Evolutionary conservation across 805 yeast genomes (phyloP), one percentile per base, ranked within the genome.

Genomic region (Tetrapisispora arboricola): DNA sequence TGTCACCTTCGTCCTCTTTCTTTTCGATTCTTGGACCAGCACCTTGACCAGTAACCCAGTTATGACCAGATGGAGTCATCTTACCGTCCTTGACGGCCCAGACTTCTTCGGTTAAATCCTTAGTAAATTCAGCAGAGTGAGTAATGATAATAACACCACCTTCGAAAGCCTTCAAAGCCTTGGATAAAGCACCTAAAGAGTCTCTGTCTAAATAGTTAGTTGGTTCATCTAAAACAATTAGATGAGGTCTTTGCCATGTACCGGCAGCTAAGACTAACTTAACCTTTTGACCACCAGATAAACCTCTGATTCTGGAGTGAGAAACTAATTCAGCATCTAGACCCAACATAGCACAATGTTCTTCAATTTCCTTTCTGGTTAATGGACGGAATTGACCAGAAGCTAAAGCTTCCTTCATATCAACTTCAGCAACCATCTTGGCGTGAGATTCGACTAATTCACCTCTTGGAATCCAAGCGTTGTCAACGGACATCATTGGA

Each of bases 1-100:
- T 85, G 70, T 90, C 97, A 69, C 83, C 98, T 72, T 88, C 96
- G 51, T 73, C 82, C 48, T 84, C 95, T 78, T 90, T 88, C 86
- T 88, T 82, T 69, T 84, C 92, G 50, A 92, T 71, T 83, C 99
- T 88, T 74, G 99, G 98, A 77, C 99, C 99, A 67, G 96, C 61
- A 77, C 99, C 99, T 79, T 92, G 99, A 73, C 99, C 99, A 63
- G 84, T 79, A 62, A 92, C 99, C 99, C 99, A 92, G 84, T 92
- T 94, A 78, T 92, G 98, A 71, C 99, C 99, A 59, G 99, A 92
- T 72, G 98, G 98, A 66, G 95, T 84, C 99, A 92, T 92, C 59
- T 59, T 71, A 84, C 99, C 99, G 76, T 90, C 88, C 55, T 84
- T 66, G 56, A 92, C 98, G 65, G 98, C 96, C 99, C 99, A 92